Evolutionary conservation across 495 filamentous ascomycete genomes (phyloP), one percentile per base, ranked within the genome.

Genomic region (Trichoderma gamsii): DNA sequence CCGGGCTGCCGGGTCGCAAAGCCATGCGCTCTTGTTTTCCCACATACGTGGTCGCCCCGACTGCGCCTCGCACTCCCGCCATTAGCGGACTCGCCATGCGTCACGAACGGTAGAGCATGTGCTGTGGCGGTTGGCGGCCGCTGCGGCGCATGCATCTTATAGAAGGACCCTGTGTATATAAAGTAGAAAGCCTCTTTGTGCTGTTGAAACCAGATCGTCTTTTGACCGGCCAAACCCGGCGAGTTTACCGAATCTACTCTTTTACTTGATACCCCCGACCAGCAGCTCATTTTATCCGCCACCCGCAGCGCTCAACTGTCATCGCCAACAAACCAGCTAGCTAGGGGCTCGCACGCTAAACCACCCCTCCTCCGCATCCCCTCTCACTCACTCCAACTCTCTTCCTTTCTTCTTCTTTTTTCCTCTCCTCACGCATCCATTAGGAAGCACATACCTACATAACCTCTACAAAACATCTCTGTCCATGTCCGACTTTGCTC

Each of bases 401-500:
- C 21, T n/a, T 52, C 18, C 3, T 25, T 32, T 25, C 27, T 18
- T 32, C 56, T 21, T 61, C 25, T 16, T 32, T 23, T 23, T 59
- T 23, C 13, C 21, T n/a, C 12, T 32, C 25, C 21, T 61, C 56
- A 25, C 16, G 18, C 49, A 21, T 23, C 43, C 12, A 52, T 9
- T n/a, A n/a, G n/a, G n/a, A n/a, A n/a, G n/a, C n/a, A 29, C 4
- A 29, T 29, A 1, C 29, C 29, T 29, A 29, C 29, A 29, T 4
- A 29, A 29, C 29, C 29, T 29, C 1, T 29, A 21, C n/a, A 18
- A 41, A 67, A 52, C 43, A 4, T 6, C 18, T 29, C 23, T 2
- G 18, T 61, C 27, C 35, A 89, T 89, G 82, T 80, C 81, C 52
- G 84, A 88, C 71, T 92, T 89, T 73, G 78, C 80, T 44, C 85